Evolutionary conservation across 2,329 filamentous ascomycete species (phyloP), one percentile per base, ranked within the genome.

Genomic region (Fusarium transvaalense): DNA sequence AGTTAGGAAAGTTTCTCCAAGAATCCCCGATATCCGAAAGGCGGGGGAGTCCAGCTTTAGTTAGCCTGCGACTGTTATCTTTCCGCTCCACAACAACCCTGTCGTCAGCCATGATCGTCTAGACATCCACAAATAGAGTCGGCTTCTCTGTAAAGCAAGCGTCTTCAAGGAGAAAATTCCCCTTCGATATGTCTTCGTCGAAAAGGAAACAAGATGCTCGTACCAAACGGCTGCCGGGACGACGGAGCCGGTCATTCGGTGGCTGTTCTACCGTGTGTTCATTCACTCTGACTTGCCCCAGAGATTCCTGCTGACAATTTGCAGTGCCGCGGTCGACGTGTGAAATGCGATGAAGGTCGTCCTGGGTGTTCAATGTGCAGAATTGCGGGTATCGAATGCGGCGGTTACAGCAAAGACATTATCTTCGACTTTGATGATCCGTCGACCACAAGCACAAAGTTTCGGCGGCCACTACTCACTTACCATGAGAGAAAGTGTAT

Each of bases 301-400:
- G 1, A 15, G n/a, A 9, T 6, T n/a, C 13, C 6, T 3, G 9
- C 66, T 69, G 9, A 69, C 9, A 10, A 17, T 14, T 5, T 0
- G 2, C 19, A 70, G 67, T 70, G 67, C 13, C 56, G 68, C 13
- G 55, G 52, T 21, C 67, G 68, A 34, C 68, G 68, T 7, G 55
- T 70, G 15, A 70, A 70, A 25, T 70, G 68, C 6, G 68, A 70
- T 12, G 67, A 70, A 31, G 47, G 34, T 0, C 67, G 56, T 13
- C 68, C 68, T 2, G 39, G 19, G 4, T 70, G 68, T 4, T 65
- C 67, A 1, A 61, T 70, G 59, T 70, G 68, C 3, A 37, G 27
- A 4, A 45, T 65, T 2, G 39, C 42, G 0, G 64, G 53, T 6
- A 23, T 68, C 5, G n/a, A 60, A 9, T 70, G 68, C 3, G 68